Percentiles rank a stretch among this genome's conserved stretches.
Conservation (phyloP, 345 rosid species). For the Cardamine occulta region DNA sequence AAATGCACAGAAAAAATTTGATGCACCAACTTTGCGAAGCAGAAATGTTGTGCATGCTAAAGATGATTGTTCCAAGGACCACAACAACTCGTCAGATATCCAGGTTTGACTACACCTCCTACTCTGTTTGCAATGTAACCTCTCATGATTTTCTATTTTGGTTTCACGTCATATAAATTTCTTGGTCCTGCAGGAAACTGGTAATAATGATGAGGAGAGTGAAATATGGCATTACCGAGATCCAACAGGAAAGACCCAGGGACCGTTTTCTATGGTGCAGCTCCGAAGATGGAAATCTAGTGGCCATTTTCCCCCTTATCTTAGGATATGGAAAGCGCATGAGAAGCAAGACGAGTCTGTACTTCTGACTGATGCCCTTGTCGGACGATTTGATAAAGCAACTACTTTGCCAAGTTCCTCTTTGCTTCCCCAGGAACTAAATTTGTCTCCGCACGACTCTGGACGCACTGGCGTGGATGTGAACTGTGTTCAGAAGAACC, state of each 20-base stretch:
- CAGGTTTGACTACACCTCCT: slow-evolving; percentile 40
- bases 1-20: slow-evolving; percentile 42
- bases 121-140: slow-evolving; percentile 30
- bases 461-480: slow-evolving; percentile 39
- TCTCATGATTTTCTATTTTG: slow-evolving; percentile 22
- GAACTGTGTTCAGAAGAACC: slow-evolving; percentile 44
- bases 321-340: slow-evolving; percentile 74
- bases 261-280: slow-evolving; percentile 78
- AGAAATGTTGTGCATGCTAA: slow-evolving; percentile 36
- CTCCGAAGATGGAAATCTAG: slow-evolving; percentile 73
- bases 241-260: slow-evolving; percentile 77
- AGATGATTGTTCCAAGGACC: slow-evolving; percentile 44
- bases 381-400: slow-evolving; percentile 47
- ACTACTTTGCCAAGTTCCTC: slow-evolving; percentile 41
- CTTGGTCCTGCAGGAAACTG: slow-evolving; percentile 47
- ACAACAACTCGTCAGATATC: slow-evolving; percentile 42
- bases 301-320: slow-evolving; percentile 75
- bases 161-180: slow-evolving; percentile 43
- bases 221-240: slow-evolving; percentile 88
- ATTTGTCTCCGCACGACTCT: slow-evolving; percentile 25
- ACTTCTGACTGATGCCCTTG: slow-evolving; percentile 77
- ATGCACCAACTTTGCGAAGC: slow-evolving; percentile 45
- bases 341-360: slow-evolving; percentile 67
- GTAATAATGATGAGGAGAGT: slow-evolving; percentile 51
- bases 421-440: slow-evolving; percentile 28